Evolutionary conservation across 1,284 basidiomycete genomes (phyloP), one percentile per base, ranked within the genome.

Genomic region (Ceraceosorus guamensis): DNA sequence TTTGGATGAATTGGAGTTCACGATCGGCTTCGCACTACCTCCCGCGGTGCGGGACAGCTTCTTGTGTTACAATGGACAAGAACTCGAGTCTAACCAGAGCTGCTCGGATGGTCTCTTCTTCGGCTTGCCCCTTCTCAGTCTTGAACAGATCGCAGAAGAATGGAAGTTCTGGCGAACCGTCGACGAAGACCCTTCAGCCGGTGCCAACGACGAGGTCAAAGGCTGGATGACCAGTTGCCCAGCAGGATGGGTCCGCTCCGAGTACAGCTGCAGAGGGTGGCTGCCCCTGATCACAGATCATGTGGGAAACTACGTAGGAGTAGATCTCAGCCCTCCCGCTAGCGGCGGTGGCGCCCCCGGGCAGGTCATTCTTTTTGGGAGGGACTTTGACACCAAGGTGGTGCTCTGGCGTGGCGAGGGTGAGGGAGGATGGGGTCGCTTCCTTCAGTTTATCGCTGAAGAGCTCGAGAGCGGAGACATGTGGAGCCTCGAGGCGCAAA

Each of bases 311-410:
- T 99, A 99, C 76, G 83, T 97, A 61, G 93, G 93, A 52, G 83
- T 99, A 50, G 93, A 99, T 77, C 82, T 98, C 59, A 90, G 87
- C 77, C 93, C 93, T 5, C 76, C 75, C n/a, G 67, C 70, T 1
- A 55, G 57, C 18, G 67, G 69, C 32, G 61, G 65, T 39, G 93
- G 91, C 48, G 77, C 83, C 2, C 81, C 84, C 50, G 95, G 93
- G 4, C 93, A 98, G 77, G 91, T 96, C 51, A 97, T 98, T 62
- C 85, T 97, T 49, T 98, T 97, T 77, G 93, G 93, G 11, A 83
- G 93, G 52, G 93, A 98, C 75, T 96, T 98, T 77, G 93, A 98
- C 77, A 89, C 91, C 30, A 98, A 98, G 77, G 89, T 96, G 44
- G 93, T 97, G 35, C 81, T 97, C 51, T 78, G 74, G 70, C 64